phyloP scores from a whole-genome alignment of 441 rosid genomes.

The Populus tomentosa region DNA sequence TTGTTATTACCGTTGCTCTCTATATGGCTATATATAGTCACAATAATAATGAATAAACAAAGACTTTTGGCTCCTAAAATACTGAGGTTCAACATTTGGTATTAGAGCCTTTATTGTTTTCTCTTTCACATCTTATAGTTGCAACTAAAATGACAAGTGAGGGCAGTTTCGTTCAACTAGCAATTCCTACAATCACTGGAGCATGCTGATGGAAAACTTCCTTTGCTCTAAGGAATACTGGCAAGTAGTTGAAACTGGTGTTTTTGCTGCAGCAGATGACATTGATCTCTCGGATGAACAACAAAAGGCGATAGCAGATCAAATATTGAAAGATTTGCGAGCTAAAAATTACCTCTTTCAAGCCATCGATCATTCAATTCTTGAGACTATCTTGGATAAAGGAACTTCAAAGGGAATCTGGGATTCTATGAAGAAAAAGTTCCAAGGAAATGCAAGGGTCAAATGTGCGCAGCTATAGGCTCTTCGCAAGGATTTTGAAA shows the following conservation, averaged over 20 bases:
- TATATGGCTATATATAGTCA: neutral
- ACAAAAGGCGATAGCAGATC: neutral
- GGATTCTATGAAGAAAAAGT: neutral
- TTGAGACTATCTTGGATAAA: neutral
- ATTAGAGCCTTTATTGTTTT: neutral
- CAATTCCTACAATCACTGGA: neutral
- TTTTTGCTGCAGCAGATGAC: neutral
- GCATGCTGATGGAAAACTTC: neutral
- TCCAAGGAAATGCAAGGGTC: neutral
- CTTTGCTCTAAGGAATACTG: neutral
- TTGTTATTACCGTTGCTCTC: too few relatives aligned
- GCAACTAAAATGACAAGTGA: neutral
- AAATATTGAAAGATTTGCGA: neutral
- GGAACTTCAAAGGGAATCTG: neutral
- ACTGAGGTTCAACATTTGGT: neutral
- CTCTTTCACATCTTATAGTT: neutral
- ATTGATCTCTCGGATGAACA: neutral
- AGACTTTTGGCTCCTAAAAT: neutral
- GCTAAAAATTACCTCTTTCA: neutral
- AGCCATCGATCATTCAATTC: neutral
- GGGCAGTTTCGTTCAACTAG: neutral
- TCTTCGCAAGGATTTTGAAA: neutral
- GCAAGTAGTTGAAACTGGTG: neutral
- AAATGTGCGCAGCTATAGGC: neutral
- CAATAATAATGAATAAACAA: neutral